Conservation (phyloP, 2,329 filamentous ascomycete genomes). For the Diaporthe citriasiana region DNA sequence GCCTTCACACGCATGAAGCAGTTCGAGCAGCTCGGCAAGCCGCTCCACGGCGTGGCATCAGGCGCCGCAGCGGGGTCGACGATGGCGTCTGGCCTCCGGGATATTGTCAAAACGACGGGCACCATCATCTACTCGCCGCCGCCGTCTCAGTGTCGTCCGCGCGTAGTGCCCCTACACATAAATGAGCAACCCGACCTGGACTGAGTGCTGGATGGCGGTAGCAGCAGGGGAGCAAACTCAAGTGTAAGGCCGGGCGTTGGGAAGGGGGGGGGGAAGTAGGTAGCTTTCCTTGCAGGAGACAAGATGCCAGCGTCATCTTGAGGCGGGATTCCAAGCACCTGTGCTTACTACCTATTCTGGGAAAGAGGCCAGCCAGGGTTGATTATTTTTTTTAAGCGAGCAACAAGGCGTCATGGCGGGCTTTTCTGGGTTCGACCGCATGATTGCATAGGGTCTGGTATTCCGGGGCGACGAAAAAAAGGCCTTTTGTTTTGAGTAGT, state of each 20-base stretch:
- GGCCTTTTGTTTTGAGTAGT: neutral
- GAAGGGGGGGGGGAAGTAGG: neutral
- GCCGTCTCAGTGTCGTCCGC: neutral
- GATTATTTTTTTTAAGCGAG: neutral
- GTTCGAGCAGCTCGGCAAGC: conserved; percentile 37
- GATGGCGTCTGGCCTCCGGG: conserved; percentile 35
- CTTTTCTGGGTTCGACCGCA: neutral
- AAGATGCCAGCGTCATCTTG: neutral
- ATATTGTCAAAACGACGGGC: conserved; percentile 25
- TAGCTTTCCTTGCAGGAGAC: too few species aligned
- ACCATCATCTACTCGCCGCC: conserved; percentile 22
- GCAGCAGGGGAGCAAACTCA: too few species aligned
- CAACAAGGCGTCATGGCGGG: neutral
- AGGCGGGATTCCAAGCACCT: neutral
- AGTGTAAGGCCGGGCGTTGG: neutral
- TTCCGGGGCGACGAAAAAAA: neutral
- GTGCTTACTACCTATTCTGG: neutral
- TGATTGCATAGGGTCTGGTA: neutral
- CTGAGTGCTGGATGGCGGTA: neutral
- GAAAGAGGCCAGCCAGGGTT: too few species aligned
- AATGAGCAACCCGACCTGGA: conserved; percentile 5
- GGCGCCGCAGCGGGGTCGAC: conserved; percentile 37
- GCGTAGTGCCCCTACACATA: conserved; percentile 3
- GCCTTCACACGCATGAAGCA: conserved; percentile 43
- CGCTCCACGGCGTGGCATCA: conserved; percentile 35